Evolutionary conservation across 2,329 filamentous ascomycete species (phyloP), one percentile per base, ranked within the genome.

Genomic region (Triangularia verruculosa): DNA sequence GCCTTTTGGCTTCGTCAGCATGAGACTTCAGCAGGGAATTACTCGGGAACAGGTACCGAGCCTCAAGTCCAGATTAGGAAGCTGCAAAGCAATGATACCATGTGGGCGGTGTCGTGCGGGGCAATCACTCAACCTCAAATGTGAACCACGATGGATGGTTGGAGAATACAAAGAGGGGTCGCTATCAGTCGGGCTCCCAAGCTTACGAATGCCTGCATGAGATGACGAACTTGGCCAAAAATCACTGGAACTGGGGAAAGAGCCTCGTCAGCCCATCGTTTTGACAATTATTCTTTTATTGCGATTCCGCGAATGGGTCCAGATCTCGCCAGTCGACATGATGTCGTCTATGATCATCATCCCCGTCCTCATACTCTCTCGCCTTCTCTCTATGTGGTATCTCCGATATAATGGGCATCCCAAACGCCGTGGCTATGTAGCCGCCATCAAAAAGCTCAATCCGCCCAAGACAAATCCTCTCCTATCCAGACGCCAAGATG

Each of bases 371-470:
- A n/a, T 17, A 5, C 39, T 47, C 39, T 8, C 11, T 54, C 22
- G 25, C 52, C 22, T 54, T 24, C 56, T 47, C 39, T 59, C 34
- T 59, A 59, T 11, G 57, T 59, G 57, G 57, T 59, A 59, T 59
- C 57, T 59, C 39, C 57, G 13, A 34, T 55, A 22, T 22, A 59
- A 59, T 25, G 34, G 47, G n/a, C 55, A 53, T 52, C 30, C 66
- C 61, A 66, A 69, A 69, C 69, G 69, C 69, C 69, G 56, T 27
- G 62, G 61, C 64, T 39, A 66, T 66, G 61, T 25, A 57, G 62
- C 57, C n/a, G n/a, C n/a, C 59, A 34, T 56, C 39, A 27, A 25
- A 59, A 64, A 69, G 64, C 67, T 56, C 61, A 66, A 63, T 57
- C 58, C 53, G 39, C 57, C 34, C 57, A 64, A 66, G 55, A 62